These are phyloP conservation scores for Tremella fuciformis DNA, from an alignment of 768 basidiomycete genomes.

Conservation along the genomic window DNA sequence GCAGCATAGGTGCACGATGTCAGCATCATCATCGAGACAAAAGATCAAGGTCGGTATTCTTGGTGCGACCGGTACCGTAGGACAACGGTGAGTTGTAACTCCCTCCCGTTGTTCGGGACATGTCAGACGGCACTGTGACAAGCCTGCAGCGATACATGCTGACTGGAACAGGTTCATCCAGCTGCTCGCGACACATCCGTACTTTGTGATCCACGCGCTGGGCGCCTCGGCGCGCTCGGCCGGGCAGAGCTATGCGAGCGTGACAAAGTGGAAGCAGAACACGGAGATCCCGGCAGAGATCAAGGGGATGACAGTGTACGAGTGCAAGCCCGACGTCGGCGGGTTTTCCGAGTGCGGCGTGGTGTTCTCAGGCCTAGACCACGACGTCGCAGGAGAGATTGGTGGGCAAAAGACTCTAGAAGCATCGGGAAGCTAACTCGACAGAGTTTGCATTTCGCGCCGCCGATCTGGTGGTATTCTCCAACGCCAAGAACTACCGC, in stretches of 20 bases:
- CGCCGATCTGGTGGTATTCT: conserved; percentile 88
- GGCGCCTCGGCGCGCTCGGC: conserved; percentile 87
- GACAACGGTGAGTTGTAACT: conserved; percentile 66
- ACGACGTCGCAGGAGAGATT: conserved; percentile 90
- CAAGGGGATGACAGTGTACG: conserved; percentile 64
- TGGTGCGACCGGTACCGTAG: conserved; percentile 69
- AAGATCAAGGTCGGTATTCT: conserved; percentile 54
- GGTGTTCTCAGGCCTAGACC: conserved; percentile 93
- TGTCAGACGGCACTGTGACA: too few relatives aligned
- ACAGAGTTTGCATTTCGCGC: conserved; percentile 79
- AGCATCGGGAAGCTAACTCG: neutral
- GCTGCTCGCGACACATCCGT: conserved; percentile 81
- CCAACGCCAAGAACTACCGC: conserved; percentile 94
- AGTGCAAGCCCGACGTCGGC: conserved; percentile 65
- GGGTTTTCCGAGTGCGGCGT: conserved; percentile 76
- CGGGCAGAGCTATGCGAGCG: conserved; percentile 74
- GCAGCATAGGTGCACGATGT: too few relatives aligned
- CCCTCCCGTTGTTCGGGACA: too few relatives aligned
- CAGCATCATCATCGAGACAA: conserved; percentile 13
- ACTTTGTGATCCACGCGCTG: conserved; percentile 79
- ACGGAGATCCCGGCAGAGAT: conserved; percentile 68
- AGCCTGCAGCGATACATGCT: too few relatives aligned
- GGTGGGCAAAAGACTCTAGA: conserved; percentile 58
- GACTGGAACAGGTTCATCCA: conserved; percentile 63
- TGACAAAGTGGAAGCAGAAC: conserved; percentile 78